These are phyloP conservation scores for Apiospora rasikravindrae DNA, from an alignment of 2,329 filamentous ascomycete species.

Conservation along the genomic window DNA sequence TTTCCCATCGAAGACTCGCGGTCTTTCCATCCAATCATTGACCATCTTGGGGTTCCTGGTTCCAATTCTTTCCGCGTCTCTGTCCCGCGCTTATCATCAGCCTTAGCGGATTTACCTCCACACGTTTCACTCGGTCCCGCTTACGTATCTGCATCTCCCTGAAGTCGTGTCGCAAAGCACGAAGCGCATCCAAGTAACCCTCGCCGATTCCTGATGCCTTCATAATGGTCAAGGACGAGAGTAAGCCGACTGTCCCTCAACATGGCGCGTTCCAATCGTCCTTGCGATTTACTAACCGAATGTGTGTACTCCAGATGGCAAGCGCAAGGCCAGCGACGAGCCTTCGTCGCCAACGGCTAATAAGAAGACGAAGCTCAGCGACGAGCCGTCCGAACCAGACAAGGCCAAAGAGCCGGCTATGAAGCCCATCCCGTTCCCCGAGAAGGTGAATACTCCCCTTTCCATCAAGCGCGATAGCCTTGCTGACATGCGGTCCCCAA, in stretches of 20 bases:
- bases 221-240: conserved; percentile 47
- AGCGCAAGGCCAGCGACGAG: conserved; percentile 76
- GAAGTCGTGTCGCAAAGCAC: conserved; percentile 15
- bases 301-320: conserved; percentile 50
- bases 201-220: conserved; percentile 10
- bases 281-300: conserved; percentile 23
- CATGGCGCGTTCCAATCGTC: neutral
- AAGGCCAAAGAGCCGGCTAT: conserved; percentile 55
- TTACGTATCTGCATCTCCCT: conserved; percentile 20
- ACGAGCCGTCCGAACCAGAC: conserved; percentile 38
- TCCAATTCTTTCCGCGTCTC: neutral
- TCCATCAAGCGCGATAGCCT: neutral
- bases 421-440: conserved; percentile 82
- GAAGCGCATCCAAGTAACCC: conserved; percentile 11
- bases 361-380: conserved; percentile 67
- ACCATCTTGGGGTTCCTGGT: neutral
- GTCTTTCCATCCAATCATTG: neutral
- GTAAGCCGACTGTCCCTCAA: conserved; percentile 33
- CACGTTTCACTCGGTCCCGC: conserved; percentile 13
- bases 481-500: conserved; percentile 42
- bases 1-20: neutral
- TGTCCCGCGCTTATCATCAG: conserved; percentile 14
- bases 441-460: conserved; percentile 65
- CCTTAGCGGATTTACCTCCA: conserved; percentile 18
- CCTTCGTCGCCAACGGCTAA: conserved; percentile 63